phyloP scores from a whole-genome alignment of 176 grass and related monocot species.

The Chrysopogon serrulatus region DNA sequence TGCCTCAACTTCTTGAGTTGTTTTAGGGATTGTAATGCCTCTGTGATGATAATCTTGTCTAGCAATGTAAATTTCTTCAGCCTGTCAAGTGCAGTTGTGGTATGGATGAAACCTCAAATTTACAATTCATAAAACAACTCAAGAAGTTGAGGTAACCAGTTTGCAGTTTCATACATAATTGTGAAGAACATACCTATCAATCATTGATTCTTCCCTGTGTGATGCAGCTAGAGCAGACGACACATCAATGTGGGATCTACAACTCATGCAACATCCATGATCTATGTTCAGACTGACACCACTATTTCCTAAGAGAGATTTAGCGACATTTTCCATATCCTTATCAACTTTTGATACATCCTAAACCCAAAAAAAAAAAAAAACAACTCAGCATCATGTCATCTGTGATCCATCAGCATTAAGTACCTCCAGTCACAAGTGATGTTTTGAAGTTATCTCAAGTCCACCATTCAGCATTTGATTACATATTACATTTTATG shows the following conservation, averaged over 20 bases:
- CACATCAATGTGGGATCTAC: slow-evolving; percentile 52
- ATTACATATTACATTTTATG: neutral
- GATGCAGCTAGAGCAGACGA: slow-evolving; percentile 40
- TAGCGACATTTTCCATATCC: slow-evolving; percentile 44
- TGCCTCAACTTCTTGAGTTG: slow-evolving; percentile 66
- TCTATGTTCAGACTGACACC: slow-evolving; percentile 35
- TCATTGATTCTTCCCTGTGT: slow-evolving; percentile 35
- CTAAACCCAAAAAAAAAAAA: slow-evolving; percentile 28
- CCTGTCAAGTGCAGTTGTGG: slow-evolving; percentile 37
- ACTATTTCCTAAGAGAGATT: slow-evolving; percentile 40
- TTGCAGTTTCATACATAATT: neutral
- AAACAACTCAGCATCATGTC: slow-evolving; percentile 7
- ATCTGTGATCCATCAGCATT: neutral
- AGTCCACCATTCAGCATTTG: neutral
- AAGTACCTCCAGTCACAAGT: neutral
- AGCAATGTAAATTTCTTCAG: slow-evolving; percentile 48
- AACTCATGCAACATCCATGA: slow-evolving; percentile 78
- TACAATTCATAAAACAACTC: slow-evolving; percentile 40
- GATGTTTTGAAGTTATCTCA: neutral
- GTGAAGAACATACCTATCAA: slow-evolving; percentile 41
- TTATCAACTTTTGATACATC: slow-evolving; percentile 44
- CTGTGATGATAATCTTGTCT: slow-evolving; percentile 20
- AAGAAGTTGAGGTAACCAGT: slow-evolving; percentile 40
- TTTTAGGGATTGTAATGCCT: slow-evolving; percentile 55
- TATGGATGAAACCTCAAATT: neutral